Evolutionary conservation across 2,329 filamentous ascomycete species (phyloP).

Genomic region (Conoideocrella luteorostrata): DNA sequence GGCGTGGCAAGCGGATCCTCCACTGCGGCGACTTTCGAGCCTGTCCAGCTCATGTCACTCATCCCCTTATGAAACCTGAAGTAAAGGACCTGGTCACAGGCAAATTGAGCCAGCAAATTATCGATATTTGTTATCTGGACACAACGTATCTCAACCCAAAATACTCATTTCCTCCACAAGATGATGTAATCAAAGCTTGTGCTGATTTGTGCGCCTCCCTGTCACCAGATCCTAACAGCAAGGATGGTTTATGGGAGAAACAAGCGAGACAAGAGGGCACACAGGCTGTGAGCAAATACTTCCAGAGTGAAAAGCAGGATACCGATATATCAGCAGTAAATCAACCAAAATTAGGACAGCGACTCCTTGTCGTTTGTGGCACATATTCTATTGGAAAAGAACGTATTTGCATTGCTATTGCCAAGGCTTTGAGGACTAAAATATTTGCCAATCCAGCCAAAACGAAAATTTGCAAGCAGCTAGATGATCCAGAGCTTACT

Average conservation of each 20-base stretch:
- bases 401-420: conserved; percentile 88
- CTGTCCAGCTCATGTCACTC: conserved; percentile 74
- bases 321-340: conserved; percentile 22
- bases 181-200: conserved; percentile 80
- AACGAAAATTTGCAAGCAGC: conserved; percentile 73
- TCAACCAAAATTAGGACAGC: conserved; percentile 32
- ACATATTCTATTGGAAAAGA: conserved; percentile 99
- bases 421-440: conserved; percentile 74
- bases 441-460: conserved; percentile 84
- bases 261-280: conserved; percentile 35
- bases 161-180: conserved; percentile 87
- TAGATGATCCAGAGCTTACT: conserved; percentile 78
- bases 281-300: conserved; percentile 47
- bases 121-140: conserved; percentile 94
- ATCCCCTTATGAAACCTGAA: conserved; percentile 75
- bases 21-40: conserved; percentile 96
- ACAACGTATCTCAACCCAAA: conserved; percentile 95
- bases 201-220: conserved; percentile 80
- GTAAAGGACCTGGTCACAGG: conserved; percentile 63
- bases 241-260: conserved; percentile 41
- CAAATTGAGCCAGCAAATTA: conserved; percentile 70
- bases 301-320: conserved; percentile 30
- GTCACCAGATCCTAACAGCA: conserved; percentile 53
- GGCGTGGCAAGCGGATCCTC: conserved; percentile 68
- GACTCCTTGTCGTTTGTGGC: conserved; percentile 84